These are phyloP conservation scores for Pholiota conissans DNA, from an alignment of 768 basidiomycete species.

Conservation along the genomic window DNA sequence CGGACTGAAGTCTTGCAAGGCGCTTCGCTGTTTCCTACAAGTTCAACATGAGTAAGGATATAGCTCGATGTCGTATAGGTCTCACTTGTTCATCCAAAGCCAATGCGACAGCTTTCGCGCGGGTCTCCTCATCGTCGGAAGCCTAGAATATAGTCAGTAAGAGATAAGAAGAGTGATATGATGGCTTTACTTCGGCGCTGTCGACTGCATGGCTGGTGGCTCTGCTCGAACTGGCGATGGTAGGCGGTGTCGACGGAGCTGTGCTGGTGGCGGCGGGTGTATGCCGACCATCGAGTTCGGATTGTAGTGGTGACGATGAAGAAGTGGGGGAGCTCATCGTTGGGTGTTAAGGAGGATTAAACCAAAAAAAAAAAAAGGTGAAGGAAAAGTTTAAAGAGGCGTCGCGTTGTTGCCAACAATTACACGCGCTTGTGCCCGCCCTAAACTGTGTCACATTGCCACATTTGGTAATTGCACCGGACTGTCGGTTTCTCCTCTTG, in stretches of 20 bases:
- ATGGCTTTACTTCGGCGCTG: conserved; percentile 5
- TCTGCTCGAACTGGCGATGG: conserved; percentile 21
- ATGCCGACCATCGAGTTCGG: conserved; percentile 2
- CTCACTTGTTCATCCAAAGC: conserved; percentile 16
- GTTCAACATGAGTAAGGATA: not conserved
- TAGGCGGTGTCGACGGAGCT: conserved; percentile 25
- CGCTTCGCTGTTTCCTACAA: conserved; percentile 50
- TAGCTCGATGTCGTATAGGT: not conserved
- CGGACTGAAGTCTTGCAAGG: conserved; percentile 54
- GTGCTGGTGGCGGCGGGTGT: conserved; percentile 22
- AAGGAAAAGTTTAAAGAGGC: not conserved
- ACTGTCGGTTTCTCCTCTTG: too few relatives aligned
- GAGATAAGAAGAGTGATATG: not conserved
- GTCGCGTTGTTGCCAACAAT: conserved; percentile 1
- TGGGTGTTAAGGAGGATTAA: not conserved
- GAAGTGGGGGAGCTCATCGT: conserved; percentile 25
- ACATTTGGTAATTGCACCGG: not conserved
- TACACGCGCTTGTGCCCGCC: conserved; percentile 19
- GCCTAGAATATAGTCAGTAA: not conserved
- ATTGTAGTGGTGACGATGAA: conserved; percentile 16
- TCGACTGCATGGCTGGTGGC: conserved; percentile 20
- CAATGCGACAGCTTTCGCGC: conserved; percentile 7
- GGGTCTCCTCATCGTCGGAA: conserved; percentile 10
- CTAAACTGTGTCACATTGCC: conserved; percentile 8
- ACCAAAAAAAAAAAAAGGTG: not conserved